Percentiles rank a stretch among this genome's conserved stretches.
These are phyloP conservation scores for Aaosphaeria pasadenensis DNA, from an alignment of 2,329 filamentous ascomycete species.

Conservation along the genomic window DNA sequence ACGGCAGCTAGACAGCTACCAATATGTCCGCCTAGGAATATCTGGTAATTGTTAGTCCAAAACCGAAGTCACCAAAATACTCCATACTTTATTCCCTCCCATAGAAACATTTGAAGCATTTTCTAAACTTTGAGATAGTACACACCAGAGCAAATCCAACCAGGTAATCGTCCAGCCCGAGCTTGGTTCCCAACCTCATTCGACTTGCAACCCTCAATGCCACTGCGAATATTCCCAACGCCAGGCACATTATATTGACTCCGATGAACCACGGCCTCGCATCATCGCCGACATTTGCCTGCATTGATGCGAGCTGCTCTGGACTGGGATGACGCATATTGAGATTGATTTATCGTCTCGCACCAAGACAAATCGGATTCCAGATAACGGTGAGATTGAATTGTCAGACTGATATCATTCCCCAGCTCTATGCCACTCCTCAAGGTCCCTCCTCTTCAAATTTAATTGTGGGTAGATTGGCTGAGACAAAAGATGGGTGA, in stretches of 20 bases:
- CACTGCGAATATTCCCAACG: slow-evolving; percentile 4
- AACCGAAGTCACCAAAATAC: background rate
- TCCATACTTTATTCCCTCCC: background rate
- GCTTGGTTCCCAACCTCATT: slow-evolving; percentile 6
- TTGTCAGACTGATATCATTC: no score
- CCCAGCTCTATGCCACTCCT: no score
- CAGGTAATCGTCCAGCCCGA: slow-evolving; percentile 12
- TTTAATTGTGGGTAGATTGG: no score
- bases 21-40: slow-evolving; percentile 2
- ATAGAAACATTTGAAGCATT: background rate
- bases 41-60: slow-evolving; percentile 1
- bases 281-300: slow-evolving; percentile 6
- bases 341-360: no score
- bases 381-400: no score
- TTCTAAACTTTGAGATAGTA: background rate
- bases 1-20: background rate
- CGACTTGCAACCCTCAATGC: slow-evolving; percentile 4
- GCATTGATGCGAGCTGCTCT: slow-evolving; percentile 5
- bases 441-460: no score
- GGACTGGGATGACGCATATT: background rate
- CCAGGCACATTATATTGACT: slow-evolving; percentile 4
- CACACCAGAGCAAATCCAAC: slow-evolving; percentile 7
- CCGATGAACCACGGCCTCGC: slow-evolving; percentile 5
- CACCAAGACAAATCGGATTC: no score
- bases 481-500: no score